Conservation (phyloP, 176 grass and related monocot species). For the Triticum urartu region DNA sequence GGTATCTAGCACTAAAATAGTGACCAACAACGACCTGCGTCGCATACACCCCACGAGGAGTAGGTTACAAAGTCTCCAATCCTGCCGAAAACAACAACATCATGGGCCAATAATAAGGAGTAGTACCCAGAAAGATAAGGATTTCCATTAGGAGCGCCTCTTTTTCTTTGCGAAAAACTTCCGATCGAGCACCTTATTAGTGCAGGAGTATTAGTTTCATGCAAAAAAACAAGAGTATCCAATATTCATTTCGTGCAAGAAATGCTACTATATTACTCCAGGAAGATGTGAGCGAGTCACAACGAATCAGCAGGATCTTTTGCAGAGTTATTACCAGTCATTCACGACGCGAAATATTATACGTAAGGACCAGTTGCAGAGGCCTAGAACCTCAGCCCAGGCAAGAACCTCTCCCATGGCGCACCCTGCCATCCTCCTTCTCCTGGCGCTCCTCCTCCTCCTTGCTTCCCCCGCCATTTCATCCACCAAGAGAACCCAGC, state of each 20-base stretch:
- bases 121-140: not conserved
- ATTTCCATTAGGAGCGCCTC: not conserved
- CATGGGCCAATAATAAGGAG: not conserved
- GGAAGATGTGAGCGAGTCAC: not conserved
- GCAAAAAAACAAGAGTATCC: not conserved
- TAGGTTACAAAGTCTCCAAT: slow-evolving; percentile 6
- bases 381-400: slow-evolving; percentile 5
- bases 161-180: too few relatives aligned
- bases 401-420: slow-evolving; percentile 44
- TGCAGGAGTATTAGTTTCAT: not conserved
- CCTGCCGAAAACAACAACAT: slow-evolving; percentile 12
- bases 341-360: not conserved
- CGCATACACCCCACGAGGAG: not conserved
- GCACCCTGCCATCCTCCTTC: slow-evolving; percentile 18
- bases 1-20: too few relatives aligned
- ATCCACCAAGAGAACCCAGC: slow-evolving; percentile 30
- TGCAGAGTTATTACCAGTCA: not conserved
- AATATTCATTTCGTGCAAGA: slow-evolving; percentile 5
- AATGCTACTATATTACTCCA: not conserved
- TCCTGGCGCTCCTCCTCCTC: slow-evolving; percentile 32
- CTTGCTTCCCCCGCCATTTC: slow-evolving; percentile 21
- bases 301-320: not conserved
- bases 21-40: not conserved
- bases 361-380: slow-evolving; percentile 28
- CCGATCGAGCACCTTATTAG: not conserved